These are phyloP conservation scores for Herpotrichia juniperi DNA, from an alignment of 2,329 filamentous ascomycete genomes.

Conservation along the genomic window DNA sequence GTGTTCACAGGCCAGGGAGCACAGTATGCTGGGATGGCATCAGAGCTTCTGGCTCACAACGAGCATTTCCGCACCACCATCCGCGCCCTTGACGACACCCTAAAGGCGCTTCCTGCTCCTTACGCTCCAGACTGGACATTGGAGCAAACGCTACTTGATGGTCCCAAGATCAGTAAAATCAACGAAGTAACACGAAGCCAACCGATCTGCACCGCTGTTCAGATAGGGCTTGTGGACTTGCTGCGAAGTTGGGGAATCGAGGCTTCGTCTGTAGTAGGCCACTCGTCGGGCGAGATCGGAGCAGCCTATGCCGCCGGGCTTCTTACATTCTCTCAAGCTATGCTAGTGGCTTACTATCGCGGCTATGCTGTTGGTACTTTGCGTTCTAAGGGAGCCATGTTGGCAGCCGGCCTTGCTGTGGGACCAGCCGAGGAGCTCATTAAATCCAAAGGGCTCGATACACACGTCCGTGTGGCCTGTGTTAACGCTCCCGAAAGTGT, in stretches of 20 bases:
- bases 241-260: conserved; percentile 30
- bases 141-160: background rate
- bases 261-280: conserved; percentile 29
- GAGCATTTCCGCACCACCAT: too few species aligned
- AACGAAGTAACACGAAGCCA: conserved; percentile 43
- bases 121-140: too few species aligned
- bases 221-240: conserved; percentile 55
- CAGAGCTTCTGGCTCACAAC: background rate
- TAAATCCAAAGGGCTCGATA: background rate
- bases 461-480: conserved; percentile 13
- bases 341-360: conserved; percentile 49
- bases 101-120: background rate
- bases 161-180: background rate
- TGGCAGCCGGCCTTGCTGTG: background rate
- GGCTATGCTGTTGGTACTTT: conserved; percentile 26
- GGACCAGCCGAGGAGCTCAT: background rate
- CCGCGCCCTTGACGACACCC: background rate
- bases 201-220: conserved; percentile 61
- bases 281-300: conserved; percentile 40
- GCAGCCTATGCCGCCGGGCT: conserved; percentile 33
- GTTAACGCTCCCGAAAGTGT: conserved; percentile 46
- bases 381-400: background rate
- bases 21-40: conserved; percentile 16
- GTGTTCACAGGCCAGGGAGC: conserved; percentile 22
- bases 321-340: conserved; percentile 36